phyloP scores from a whole-genome alignment of 345 rosid genomes.

The Brassica rapa region DNA sequence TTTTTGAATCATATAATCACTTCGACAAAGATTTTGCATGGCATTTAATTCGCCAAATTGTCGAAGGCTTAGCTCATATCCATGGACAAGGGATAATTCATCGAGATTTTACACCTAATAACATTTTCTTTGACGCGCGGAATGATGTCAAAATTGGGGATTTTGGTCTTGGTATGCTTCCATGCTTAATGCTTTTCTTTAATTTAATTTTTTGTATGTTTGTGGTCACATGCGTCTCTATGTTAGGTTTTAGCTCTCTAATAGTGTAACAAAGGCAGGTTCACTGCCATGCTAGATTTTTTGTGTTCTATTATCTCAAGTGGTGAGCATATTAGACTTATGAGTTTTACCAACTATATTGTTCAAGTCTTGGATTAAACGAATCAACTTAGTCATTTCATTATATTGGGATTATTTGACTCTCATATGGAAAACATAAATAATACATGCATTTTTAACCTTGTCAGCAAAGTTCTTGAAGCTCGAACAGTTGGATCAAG shows the following conservation, averaged over 20 bases:
- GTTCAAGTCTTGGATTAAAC: constrained; percentile 14
- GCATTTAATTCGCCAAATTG: constrained; percentile 92
- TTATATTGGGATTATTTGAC: constrained; percentile 4
- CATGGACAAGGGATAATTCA: constrained; percentile 99
- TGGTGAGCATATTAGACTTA: constrained; percentile 2
- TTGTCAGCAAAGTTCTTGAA: constrained; percentile 87
- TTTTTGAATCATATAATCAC: constrained; percentile 79
- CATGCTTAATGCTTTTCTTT: constrained; percentile 26
- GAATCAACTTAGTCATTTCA: not conserved
- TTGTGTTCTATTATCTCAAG: not conserved
- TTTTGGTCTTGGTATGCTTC: constrained; percentile 81
- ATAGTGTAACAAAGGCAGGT: constrained; percentile 6
- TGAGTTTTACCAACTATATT: constrained; percentile 2
- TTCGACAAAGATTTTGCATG: constrained; percentile 81
- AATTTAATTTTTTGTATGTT: constrained; percentile 6
- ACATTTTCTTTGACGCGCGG: constrained; percentile 95
- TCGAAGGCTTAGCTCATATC: constrained; percentile 92
- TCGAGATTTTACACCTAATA: constrained; percentile 91
- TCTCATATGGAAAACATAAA: constrained; percentile 6
- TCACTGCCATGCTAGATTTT: constrained; percentile 21
- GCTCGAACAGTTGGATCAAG: constrained; percentile 94
- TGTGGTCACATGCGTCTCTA: constrained; percentile 8
- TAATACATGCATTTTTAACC: constrained; percentile 16
- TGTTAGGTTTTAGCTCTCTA: constrained; percentile 9
- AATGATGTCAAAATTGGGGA: constrained; percentile 94